A percentile compares a stretch with the other conserved stretches of the same genome.
These are phyloP conservation scores for Phyllosticta citriasiana DNA, from an alignment of 2,329 filamentous ascomycete genomes.

Conservation along the genomic window DNA sequence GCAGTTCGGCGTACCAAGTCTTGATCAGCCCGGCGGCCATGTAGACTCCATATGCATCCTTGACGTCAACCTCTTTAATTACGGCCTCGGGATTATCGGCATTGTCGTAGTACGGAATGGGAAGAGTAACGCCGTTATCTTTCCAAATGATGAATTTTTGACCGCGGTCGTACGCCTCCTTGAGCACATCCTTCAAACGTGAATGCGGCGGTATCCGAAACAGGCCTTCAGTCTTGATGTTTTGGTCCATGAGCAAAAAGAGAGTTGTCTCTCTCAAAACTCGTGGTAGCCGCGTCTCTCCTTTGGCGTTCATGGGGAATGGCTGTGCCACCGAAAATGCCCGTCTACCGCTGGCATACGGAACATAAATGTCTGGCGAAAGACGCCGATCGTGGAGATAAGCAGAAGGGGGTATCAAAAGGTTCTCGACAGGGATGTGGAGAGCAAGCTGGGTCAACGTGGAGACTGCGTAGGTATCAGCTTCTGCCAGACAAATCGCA, in stretches of 20 bases:
- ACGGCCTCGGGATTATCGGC: conserved; percentile 30
- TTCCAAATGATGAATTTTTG: conserved; percentile 47
- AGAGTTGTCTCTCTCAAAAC: conserved; percentile 43
- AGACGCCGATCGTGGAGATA: conserved; percentile 46
- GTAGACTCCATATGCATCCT: conserved; percentile 44
- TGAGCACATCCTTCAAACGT: conserved; percentile 39
- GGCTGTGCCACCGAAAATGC: conserved; percentile 40
- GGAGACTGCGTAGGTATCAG: conserved; percentile 28
- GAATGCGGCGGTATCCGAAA: conserved; percentile 45
- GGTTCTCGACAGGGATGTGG: conserved; percentile 41
- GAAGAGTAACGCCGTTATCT: conserved; percentile 28
- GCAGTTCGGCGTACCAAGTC: conserved; percentile 44
- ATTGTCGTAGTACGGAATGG: conserved; percentile 22
- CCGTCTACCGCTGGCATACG: conserved; percentile 35
- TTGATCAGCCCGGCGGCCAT: conserved; percentile 46
- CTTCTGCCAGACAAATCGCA: background rate
- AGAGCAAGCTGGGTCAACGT: conserved; percentile 40
- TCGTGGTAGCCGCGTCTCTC: conserved; percentile 39
- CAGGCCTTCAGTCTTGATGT: conserved; percentile 41
- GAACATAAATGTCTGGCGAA: conserved; percentile 36
- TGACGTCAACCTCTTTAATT: conserved; percentile 36
- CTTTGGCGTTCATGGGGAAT: conserved; percentile 35
- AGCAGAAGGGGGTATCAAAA: conserved; percentile 44
- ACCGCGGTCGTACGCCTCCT: conserved; percentile 45
- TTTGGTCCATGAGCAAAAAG: conserved; percentile 40